Conservation (phyloP, 768 basidiomycete genomes). For the Thelephora ganbajun region DNA sequence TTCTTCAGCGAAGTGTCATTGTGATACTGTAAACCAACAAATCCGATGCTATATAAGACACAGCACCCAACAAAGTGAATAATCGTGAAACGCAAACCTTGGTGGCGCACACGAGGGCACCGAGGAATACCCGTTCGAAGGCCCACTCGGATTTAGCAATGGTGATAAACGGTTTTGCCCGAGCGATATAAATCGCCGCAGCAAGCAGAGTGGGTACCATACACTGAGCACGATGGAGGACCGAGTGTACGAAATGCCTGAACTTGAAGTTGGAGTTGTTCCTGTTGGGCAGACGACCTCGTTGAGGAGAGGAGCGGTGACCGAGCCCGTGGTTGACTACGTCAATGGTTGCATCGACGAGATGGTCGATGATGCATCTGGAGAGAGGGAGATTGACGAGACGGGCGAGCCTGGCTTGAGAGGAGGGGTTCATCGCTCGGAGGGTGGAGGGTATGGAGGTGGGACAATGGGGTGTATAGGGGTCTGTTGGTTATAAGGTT, state of each 20-base stretch:
- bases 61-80: no score
- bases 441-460: background rate
- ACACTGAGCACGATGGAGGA: background rate
- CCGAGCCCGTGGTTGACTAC: constrained; percentile 1
- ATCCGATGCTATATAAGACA: background rate
- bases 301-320: background rate
- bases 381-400: background rate
- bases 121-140: constrained; percentile 1
- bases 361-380: background rate
- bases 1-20: constrained; percentile 89
- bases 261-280: background rate
- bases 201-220: background rate
- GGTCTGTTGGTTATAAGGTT: no score
- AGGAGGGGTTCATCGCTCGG: background rate
- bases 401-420: background rate
- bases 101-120: background rate
- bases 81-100: background rate
- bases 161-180: background rate
- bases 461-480: no score
- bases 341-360: background rate
- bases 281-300: background rate
- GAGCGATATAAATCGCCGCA: constrained; percentile 1
- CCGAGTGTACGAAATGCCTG: background rate
- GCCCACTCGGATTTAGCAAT: constrained; percentile 1
- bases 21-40: constrained; percentile 36